Percentiles rank a stretch among this genome's conserved stretches.
Conservation (phyloP, 306 rosid genomes). For the Malus asiatica region DNA sequence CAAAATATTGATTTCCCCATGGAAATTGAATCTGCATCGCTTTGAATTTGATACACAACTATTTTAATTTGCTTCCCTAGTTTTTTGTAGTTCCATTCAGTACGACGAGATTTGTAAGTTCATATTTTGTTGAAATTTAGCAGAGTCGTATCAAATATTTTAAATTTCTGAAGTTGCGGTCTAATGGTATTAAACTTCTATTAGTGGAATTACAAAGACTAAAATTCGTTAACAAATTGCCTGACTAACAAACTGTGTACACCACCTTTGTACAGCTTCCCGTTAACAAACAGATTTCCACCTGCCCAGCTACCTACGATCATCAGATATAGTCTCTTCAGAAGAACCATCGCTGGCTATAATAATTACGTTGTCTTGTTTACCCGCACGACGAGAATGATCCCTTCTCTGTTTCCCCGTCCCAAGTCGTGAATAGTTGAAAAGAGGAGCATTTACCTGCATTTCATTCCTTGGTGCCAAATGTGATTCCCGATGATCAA, state of each 20-base stretch:
- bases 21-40: constrained; percentile 23
- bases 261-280: constrained; percentile 12
- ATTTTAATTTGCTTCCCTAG: background rate
- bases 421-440: constrained; percentile 22
- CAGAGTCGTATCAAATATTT: too few relatives aligned
- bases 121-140: too few relatives aligned
- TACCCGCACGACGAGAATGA: constrained; percentile 6
- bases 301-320: constrained; percentile 18
- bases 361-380: constrained; percentile 32
- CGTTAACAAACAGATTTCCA: background rate
- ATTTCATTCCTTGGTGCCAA: constrained; percentile 11
- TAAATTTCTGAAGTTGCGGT: too few relatives aligned
- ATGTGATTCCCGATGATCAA: constrained; percentile 17
- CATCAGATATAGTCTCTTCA: constrained; percentile 68
- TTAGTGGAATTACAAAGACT: too few relatives aligned
- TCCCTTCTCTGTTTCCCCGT: constrained; percentile 27
- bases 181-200: too few relatives aligned
- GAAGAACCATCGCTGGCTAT: constrained; percentile 58
- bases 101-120: too few relatives aligned
- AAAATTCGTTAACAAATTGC: background rate
- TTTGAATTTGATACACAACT: background rate
- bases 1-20: constrained; percentile 17
- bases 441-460: constrained; percentile 23
- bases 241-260: constrained; percentile 20
- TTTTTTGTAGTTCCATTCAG: background rate